phyloP scores from a whole-genome alignment of 75 land plant genomes.

The Cunninghamia lanceolata region DNA sequence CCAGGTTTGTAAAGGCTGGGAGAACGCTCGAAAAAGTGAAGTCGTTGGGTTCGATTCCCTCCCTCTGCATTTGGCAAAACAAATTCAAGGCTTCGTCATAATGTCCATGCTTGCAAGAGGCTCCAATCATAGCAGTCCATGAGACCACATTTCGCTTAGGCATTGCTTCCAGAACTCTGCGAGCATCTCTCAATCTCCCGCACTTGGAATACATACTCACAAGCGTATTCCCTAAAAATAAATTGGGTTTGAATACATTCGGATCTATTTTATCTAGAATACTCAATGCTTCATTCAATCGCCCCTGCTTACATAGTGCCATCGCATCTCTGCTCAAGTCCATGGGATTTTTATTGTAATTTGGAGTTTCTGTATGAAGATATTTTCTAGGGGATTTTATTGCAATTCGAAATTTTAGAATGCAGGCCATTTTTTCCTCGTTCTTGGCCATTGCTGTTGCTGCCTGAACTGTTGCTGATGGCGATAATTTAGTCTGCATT shows the following conservation, averaged over 20 bases:
- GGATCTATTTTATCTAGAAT: not conserved
- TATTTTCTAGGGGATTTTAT: not conserved
- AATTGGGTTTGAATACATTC: not conserved
- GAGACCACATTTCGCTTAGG: conserved; percentile 49
- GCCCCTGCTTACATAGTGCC: not conserved
- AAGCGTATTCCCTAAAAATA: conserved; percentile 37
- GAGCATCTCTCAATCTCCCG: conserved; percentile 26
- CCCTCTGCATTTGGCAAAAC: conserved; percentile 47
- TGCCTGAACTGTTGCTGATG: not conserved
- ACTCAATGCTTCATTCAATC: not conserved
- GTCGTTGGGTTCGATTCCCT: conserved; percentile 56
- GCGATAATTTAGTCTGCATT: not conserved
- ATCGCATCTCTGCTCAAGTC: not conserved
- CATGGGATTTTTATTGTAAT: not conserved
- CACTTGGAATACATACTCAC: conserved; percentile 54
- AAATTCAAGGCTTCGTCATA: conserved; percentile 42
- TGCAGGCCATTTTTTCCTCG: not conserved
- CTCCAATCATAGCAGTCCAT: conserved; percentile 64
- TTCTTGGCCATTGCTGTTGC: not conserved
- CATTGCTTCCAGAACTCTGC: conserved; percentile 44
- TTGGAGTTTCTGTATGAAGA: not conserved
- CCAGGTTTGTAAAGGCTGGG: conserved; percentile 29
- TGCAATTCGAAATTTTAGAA: not conserved
- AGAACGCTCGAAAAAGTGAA: conserved; percentile 57
- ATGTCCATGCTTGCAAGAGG: conserved; percentile 38